Evolutionary conservation across 805 yeast species (phyloP).

Genomic region (Cyberlindnera mycetangii): DNA sequence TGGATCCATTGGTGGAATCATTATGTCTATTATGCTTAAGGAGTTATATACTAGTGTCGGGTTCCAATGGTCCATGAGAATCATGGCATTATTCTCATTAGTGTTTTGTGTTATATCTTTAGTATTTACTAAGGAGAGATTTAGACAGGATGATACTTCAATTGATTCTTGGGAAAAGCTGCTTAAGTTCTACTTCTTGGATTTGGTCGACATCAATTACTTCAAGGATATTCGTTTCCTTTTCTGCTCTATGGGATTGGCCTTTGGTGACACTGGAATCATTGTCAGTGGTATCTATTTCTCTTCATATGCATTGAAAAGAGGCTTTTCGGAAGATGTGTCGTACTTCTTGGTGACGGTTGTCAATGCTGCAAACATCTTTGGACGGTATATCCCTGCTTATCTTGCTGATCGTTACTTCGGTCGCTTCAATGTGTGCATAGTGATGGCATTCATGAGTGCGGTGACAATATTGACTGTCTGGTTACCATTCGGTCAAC

Average conservation of each 20-base stretch:
- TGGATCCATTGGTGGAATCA: conserved; percentile 51
- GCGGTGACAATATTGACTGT: conserved; percentile 33
- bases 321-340: conserved; percentile 26
- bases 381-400: conserved; percentile 35
- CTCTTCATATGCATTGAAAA: conserved; percentile 41
- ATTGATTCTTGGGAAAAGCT: conserved; percentile 1
- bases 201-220: conserved; percentile 31
- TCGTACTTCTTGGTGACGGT: conserved; percentile 42
- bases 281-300: conserved; percentile 44
- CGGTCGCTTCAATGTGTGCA: conserved; percentile 49
- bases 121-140: conserved; percentile 39
- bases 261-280: conserved; percentile 44
- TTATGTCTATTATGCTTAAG: conserved; percentile 51
- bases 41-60: conserved; percentile 44
- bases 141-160: conserved; percentile 11
- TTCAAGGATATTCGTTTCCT: conserved; percentile 43
- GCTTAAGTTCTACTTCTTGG: background rate
- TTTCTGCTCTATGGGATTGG: conserved; percentile 39
- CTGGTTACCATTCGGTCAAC: conserved; percentile 39
- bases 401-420: conserved; percentile 32
- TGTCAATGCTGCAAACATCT: conserved; percentile 33
- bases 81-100: conserved; percentile 43
- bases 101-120: conserved; percentile 33
- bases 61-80: conserved; percentile 54
- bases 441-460: conserved; percentile 30